Conservation (phyloP, 2,329 filamentous ascomycete species). For the Cyclaneusma minus region DNA sequence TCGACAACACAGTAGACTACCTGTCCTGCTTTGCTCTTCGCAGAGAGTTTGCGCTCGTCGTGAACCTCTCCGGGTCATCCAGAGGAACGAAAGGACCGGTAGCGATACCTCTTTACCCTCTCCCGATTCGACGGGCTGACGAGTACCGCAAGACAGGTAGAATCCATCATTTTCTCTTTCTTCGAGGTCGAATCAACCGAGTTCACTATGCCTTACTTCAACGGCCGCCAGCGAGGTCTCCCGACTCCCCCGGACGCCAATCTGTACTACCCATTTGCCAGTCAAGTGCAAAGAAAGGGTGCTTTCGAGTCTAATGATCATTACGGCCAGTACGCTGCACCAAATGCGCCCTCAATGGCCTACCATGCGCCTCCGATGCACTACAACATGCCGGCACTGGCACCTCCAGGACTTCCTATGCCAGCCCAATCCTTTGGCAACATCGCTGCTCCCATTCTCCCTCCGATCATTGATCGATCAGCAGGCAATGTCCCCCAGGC, state of each 20-base stretch:
- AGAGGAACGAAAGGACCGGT: conserved; percentile 7
- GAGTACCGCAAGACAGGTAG: conserved; percentile 1
- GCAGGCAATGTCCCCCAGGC: conserved; percentile 21
- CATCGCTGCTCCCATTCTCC: conserved; percentile 26
- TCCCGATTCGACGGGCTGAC: not conserved
- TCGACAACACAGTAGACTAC: conserved; percentile 4
- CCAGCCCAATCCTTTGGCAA: conserved; percentile 26
- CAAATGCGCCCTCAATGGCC: conserved; percentile 14
- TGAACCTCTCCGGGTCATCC: conserved; percentile 8
- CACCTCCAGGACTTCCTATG: conserved; percentile 15
- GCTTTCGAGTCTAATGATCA: conserved; percentile 17
- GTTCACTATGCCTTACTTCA: conserved; percentile 33
- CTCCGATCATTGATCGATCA: conserved; percentile 19
- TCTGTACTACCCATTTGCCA: conserved; percentile 1
- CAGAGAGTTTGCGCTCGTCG: conserved; percentile 7
- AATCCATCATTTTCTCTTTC: conserved; percentile 5
- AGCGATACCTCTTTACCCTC: not conserved
- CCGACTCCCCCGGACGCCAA: conserved; percentile 25
- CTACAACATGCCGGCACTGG: conserved; percentile 18
- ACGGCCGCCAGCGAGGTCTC: conserved; percentile 26
- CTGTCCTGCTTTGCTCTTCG: conserved; percentile 4
- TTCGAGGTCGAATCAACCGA: conserved; percentile 8
- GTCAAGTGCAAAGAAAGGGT: not conserved
- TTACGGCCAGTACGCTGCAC: conserved; percentile 25
- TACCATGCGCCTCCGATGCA: conserved; percentile 11